These are phyloP conservation scores for Conidiobolus incongruus DNA, from an alignment of 371 early-diverging fungal species.

Conservation along the genomic window DNA sequence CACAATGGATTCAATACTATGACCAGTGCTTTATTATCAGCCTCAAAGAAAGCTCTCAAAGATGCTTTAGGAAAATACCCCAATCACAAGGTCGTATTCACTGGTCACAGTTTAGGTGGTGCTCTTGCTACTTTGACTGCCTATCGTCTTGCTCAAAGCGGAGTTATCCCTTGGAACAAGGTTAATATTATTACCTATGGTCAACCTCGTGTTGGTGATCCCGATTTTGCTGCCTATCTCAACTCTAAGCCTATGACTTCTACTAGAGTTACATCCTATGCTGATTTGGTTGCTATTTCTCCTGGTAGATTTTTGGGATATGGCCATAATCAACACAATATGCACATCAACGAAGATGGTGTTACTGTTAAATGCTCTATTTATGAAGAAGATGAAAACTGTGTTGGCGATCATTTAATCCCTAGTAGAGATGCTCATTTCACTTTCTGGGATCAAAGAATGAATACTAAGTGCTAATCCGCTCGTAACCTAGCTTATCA, in stretches of 20 bases:
- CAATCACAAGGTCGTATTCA: neutral
- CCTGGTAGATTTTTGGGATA: neutral
- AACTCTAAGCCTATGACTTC: neutral
- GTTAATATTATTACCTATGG: neutral
- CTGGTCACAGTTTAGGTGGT: conserved; percentile 2
- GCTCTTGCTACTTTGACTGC: neutral
- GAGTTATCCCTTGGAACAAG: neutral
- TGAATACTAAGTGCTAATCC: no score
- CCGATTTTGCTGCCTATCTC: neutral
- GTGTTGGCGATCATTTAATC: neutral
- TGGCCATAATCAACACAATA: neutral
- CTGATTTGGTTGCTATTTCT: neutral
- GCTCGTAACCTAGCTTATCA: no score
- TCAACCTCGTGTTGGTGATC: neutral
- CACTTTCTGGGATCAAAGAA: neutral
- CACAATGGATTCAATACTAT: no score
- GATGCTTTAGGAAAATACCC: no score
- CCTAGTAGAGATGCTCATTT: neutral
- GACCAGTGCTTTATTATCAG: no score
- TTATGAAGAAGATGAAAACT: neutral
- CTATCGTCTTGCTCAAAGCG: neutral
- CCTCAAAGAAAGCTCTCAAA: no score
- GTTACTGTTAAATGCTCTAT: neutral
- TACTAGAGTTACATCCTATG: neutral
- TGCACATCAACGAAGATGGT: neutral